Evolutionary conservation across 2,329 filamentous ascomycete genomes (phyloP).

Genomic region (Mycosphaerella sp.): DNA sequence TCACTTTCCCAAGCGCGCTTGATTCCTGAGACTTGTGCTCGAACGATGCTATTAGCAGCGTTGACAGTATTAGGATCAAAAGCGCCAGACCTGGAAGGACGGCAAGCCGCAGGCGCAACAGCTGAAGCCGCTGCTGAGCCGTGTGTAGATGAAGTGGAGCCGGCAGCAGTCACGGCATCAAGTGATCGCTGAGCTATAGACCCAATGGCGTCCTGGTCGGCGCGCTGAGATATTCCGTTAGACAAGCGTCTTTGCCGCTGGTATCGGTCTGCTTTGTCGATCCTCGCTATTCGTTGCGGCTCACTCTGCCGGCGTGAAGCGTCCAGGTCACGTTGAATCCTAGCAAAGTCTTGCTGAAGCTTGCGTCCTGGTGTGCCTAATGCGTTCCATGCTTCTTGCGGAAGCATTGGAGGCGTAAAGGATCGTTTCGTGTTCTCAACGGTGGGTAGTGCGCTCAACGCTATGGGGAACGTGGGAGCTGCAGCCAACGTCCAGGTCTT

Average conservation of each 20-base stretch:
- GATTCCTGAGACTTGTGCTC: not conserved
- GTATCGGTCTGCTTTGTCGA: constrained; percentile 1
- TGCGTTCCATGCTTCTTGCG: constrained; percentile 5
- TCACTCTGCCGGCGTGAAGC: not conserved
- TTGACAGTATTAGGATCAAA: not conserved
- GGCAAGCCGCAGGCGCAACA: too few relatives aligned
- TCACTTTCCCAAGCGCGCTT: not conserved
- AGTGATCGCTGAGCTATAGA: not conserved
- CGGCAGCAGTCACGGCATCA: not conserved
- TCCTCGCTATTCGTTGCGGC: constrained; percentile 1
- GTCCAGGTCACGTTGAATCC: constrained; percentile 2
- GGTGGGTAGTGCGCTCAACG: not conserved
- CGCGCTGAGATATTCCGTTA: not conserved
- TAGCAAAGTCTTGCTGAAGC: constrained; percentile 1
- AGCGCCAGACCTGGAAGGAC: not conserved
- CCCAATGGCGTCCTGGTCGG: not conserved
- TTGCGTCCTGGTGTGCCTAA: constrained; percentile 2
- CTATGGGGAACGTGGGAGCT: not conserved
- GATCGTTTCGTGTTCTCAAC: not conserved
- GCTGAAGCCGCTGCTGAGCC: not conserved
- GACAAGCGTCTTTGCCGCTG: constrained; percentile 3
- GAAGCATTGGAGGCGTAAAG: not conserved
- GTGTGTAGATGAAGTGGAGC: not conserved
- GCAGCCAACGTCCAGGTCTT: not conserved
- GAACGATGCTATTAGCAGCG: not conserved